These are phyloP conservation scores for Mrakia gelida DNA, from an alignment of 768 basidiomycete species.

Conservation along the genomic window DNA sequence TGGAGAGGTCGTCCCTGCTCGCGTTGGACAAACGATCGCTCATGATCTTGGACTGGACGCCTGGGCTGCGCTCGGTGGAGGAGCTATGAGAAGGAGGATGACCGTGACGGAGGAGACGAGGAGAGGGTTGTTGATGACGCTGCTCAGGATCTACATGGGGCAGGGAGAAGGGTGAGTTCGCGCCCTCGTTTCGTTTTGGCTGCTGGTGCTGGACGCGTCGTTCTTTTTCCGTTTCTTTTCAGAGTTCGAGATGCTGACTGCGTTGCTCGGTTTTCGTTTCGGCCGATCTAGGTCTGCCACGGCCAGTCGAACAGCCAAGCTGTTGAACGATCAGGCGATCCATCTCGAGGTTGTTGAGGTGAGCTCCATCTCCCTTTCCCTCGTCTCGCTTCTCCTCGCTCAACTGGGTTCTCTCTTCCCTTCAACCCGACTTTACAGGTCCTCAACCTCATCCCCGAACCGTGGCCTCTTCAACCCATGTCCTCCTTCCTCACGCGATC, in stretches of 20 bases:
- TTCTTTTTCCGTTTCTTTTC: neutral
- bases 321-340: slow-evolving; percentile 74
- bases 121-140: slow-evolving; percentile 59
- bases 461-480: slow-evolving; percentile 69
- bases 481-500: slow-evolving; percentile 75
- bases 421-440: slow-evolving; percentile 51
- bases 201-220: neutral
- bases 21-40: slow-evolving; percentile 54
- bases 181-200: neutral
- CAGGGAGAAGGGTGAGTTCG: slow-evolving; percentile 56
- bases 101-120: slow-evolving; percentile 53
- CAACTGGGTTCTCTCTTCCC: neutral
- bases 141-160: slow-evolving; percentile 77
- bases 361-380: slow-evolving; percentile 41
- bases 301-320: slow-evolving; percentile 58
- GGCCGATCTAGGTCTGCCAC: slow-evolving; percentile 51
- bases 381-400: neutral
- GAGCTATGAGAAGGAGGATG: slow-evolving; percentile 41
- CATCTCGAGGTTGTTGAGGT: slow-evolving; percentile 76
- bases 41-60: slow-evolving; percentile 52
- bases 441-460: slow-evolving; percentile 58
- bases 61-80: slow-evolving; percentile 53
- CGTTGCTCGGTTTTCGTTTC: neutral
- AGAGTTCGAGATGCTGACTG: neutral
- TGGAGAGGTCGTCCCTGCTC: slow-evolving; percentile 66